Conservation (phyloP, 768 basidiomycete species). For the Flagelloscypha sp. region DNA sequence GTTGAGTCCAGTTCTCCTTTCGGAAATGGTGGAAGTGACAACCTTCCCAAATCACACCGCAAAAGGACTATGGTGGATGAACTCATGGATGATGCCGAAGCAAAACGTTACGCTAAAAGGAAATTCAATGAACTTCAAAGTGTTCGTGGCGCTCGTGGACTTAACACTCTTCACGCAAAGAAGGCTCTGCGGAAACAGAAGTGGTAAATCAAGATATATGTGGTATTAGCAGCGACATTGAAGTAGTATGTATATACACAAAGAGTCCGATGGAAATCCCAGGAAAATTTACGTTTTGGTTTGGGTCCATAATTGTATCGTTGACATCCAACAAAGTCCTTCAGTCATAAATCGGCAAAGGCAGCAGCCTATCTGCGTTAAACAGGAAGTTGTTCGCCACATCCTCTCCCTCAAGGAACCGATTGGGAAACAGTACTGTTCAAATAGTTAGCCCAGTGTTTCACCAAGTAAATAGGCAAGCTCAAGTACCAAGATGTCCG, state of each 20-base stretch:
- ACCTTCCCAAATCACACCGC: conserved; percentile 58
- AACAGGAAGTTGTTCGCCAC: conserved; percentile 89
- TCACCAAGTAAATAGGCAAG: not conserved
- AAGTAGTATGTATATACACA: no score
- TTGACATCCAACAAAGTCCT: no score
- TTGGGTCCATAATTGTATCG: no score
- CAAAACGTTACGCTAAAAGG: conserved; percentile 81
- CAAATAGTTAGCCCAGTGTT: conserved; percentile 5
- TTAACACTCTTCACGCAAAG: conserved; percentile 60
- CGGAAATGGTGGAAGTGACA: conserved; percentile 59
- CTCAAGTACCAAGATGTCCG: conserved; percentile 74
- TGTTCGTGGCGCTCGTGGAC: conserved; percentile 59
- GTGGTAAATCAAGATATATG: no score
- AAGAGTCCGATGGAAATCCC: no score
- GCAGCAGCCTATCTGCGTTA: conserved; percentile 74
- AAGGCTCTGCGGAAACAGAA: conserved; percentile 55
- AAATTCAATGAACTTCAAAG: conserved; percentile 77
- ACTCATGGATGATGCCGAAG: conserved; percentile 80
- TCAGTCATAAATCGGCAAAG: conserved; percentile 67
- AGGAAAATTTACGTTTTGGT: no score
- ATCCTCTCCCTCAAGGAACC: conserved; percentile 92
- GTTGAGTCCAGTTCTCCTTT: conserved; percentile 65
- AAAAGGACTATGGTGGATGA: conserved; percentile 86
- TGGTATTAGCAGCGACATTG: no score
- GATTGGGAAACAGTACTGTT: conserved; percentile 73